These are phyloP conservation scores for Paraphaeosphaeria sporulosa DNA, from an alignment of 2,329 filamentous ascomycete genomes.

Conservation along the genomic window DNA sequence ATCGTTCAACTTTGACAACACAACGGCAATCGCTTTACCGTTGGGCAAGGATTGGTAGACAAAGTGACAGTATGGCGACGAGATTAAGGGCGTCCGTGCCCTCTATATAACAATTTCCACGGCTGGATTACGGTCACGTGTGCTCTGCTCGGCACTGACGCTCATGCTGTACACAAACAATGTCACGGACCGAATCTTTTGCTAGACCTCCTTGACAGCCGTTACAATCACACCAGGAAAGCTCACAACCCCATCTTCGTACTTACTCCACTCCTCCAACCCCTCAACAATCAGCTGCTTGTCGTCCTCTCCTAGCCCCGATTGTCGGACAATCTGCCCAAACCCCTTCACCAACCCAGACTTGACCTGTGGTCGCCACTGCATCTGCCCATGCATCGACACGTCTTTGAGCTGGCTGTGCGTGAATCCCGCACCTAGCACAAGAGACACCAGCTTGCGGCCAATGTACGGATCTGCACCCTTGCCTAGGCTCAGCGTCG, in stretches of 20 bases:
- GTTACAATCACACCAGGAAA: constrained; percentile 7
- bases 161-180: too few relatives aligned
- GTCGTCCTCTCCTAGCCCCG: not conserved
- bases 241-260: constrained; percentile 3
- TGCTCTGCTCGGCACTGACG: not conserved
- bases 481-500: not conserved
- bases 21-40: not conserved
- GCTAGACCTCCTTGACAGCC: not conserved
- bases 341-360: not conserved
- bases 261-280: constrained; percentile 4
- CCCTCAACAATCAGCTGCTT: constrained; percentile 7
- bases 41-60: not conserved
- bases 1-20: not conserved
- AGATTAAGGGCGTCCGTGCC: not conserved
- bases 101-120: not conserved
- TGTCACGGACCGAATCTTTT: not conserved
- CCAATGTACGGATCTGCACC: constrained; percentile 8
- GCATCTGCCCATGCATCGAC: constrained; percentile 6
- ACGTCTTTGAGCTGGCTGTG: constrained; percentile 4
- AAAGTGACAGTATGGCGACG: not conserved
- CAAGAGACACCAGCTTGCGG: constrained; percentile 7
- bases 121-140: not conserved
- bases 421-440: not conserved
- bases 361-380: constrained; percentile 9
- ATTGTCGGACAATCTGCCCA: not conserved